Percentiles rank a stretch among this genome's conserved stretches.
phyloP scores from a whole-genome alignment of 2,329 filamentous ascomycete genomes.

The Coniella vitis region DNA sequence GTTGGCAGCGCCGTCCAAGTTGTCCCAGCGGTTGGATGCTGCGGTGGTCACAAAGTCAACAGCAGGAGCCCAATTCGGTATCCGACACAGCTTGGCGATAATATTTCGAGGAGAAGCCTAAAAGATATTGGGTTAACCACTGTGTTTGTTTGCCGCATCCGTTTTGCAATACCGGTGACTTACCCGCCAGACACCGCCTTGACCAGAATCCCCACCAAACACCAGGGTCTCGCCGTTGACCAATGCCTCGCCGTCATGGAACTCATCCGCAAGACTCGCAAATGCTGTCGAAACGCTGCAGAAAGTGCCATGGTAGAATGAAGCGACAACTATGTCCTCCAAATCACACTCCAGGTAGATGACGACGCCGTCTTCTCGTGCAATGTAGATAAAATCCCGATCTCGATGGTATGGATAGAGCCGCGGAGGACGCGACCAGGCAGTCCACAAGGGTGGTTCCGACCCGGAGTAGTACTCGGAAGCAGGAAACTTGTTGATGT shows the following conservation, averaged over 20 bases:
- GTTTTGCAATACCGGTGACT: slow-evolving; percentile 20
- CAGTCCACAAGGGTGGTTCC: slow-evolving; percentile 62
- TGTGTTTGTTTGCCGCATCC: neutral
- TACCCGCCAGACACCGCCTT: slow-evolving; percentile 70
- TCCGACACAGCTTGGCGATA: slow-evolving; percentile 47
- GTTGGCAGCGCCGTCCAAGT: slow-evolving; percentile 15
- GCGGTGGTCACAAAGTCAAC: slow-evolving; percentile 48
- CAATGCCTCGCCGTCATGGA: slow-evolving; percentile 20
- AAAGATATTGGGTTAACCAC: neutral
- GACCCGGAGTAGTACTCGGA: slow-evolving; percentile 42
- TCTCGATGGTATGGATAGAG: slow-evolving; percentile 52
- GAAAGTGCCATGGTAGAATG: slow-evolving; percentile 56
- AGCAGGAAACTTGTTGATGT: slow-evolving; percentile 32
- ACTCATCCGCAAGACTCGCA: slow-evolving; percentile 61
- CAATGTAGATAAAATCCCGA: slow-evolving; percentile 77
- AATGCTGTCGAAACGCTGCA: slow-evolving; percentile 79
- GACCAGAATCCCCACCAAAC: slow-evolving; percentile 69
- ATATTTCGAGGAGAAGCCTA: slow-evolving; percentile 50
- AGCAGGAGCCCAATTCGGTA: slow-evolving; percentile 59
- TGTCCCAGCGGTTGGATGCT: slow-evolving; percentile 25
- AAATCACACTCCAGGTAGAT: slow-evolving; percentile 63
- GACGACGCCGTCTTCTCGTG: slow-evolving; percentile 79
- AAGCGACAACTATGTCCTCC: slow-evolving; percentile 45
- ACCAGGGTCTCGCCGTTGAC: slow-evolving; percentile 64
- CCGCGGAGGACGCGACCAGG: slow-evolving; percentile 75